Evolutionary conservation across 169 alveolate species (phyloP).

Genomic region (Cryptosporidium sp.): DNA sequence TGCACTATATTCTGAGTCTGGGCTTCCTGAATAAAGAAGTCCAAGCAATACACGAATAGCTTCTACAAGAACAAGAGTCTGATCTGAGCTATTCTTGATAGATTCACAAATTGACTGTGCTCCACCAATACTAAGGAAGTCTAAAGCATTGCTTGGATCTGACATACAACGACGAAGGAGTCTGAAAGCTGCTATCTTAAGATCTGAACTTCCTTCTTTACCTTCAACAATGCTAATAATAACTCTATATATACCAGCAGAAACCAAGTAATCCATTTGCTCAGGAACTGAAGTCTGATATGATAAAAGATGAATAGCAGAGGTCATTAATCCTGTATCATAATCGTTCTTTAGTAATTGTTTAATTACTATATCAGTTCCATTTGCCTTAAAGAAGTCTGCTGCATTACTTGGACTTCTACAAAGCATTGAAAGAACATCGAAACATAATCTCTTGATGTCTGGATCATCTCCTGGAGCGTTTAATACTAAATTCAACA

Average conservation of each 20-base stretch:
- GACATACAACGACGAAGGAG: conserved; percentile 88
- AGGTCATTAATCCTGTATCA: conserved; percentile 84
- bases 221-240: conserved; percentile 84
- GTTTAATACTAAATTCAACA: conserved; percentile 79
- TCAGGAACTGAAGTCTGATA: conserved; percentile 84
- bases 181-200: conserved; percentile 87
- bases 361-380: conserved; percentile 84
- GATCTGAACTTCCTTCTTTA: conserved; percentile 82
- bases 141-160: conserved; percentile 88
- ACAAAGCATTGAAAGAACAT: conserved; percentile 87
- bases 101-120: conserved; percentile 86
- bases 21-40: conserved; percentile 79
- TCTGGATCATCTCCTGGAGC: conserved; percentile 87
- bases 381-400: conserved; percentile 84
- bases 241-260: conserved; percentile 87
- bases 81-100: conserved; percentile 79
- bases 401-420: conserved; percentile 85
- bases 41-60: conserved; percentile 86
- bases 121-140: conserved; percentile 90
- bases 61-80: conserved; percentile 88
- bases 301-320: conserved; percentile 88
- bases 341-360: conserved; percentile 86
- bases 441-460: conserved; percentile 85
- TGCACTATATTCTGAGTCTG: conserved; percentile 62
- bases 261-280: conserved; percentile 85